Conservation (phyloP, 768 basidiomycete species). For the Naganishia antarctica region DNA sequence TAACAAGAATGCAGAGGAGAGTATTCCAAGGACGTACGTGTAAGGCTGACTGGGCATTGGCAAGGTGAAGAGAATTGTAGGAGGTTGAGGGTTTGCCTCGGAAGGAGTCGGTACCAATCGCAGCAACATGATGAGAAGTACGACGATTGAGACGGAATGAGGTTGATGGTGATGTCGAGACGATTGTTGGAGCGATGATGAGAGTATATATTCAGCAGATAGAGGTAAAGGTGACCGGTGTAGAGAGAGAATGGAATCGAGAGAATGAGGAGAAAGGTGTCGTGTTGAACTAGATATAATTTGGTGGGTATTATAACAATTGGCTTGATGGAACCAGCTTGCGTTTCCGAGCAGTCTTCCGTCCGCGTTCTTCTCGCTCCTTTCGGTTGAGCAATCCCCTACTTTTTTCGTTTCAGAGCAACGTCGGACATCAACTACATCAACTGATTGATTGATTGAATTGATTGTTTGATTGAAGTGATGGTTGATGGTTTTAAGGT, state of each 20-base stretch:
- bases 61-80: conserved; percentile 51
- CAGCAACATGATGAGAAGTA: conserved; percentile 41
- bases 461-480: too few species aligned
- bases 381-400: too few species aligned
- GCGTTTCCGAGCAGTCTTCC: background rate
- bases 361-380: background rate
- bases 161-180: background rate
- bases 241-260: too few species aligned
- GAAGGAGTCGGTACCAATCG: conserved; percentile 46
- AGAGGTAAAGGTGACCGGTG: background rate
- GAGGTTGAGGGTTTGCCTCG: conserved; percentile 38
- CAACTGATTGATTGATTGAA: too few species aligned
- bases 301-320: background rate
- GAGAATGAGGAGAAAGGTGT: too few species aligned
- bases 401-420: background rate
- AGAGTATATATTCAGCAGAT: background rate
- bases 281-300: too few species aligned
- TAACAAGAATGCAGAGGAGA: too few species aligned
- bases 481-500: too few species aligned
- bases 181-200: background rate
- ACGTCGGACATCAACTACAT: too few species aligned
- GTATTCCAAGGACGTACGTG: conserved; percentile 37
- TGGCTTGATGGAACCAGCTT: background rate
- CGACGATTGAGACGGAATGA: background rate
- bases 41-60: conserved; percentile 44